These are phyloP conservation scores for Aspergillus costaricaensis DNA, from an alignment of 2,329 filamentous ascomycete species.

Conservation along the genomic window DNA sequence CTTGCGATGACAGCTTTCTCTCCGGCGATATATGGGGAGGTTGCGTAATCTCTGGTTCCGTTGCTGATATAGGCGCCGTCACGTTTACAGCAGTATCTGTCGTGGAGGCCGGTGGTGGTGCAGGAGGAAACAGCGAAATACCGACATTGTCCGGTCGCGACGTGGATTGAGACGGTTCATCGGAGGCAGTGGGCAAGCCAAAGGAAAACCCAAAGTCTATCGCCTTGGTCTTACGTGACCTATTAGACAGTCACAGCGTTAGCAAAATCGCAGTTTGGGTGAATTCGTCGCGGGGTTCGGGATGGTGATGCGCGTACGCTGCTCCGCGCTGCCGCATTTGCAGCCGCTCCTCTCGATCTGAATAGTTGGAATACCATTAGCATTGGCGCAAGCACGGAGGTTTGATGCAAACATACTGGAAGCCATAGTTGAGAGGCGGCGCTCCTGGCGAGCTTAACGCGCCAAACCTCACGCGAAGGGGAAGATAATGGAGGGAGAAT, in stretches of 20 bases:
- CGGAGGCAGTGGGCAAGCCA: conserved; percentile 31
- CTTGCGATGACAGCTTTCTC: conserved; percentile 19
- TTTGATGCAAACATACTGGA: conserved; percentile 34
- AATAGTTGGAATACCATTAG: conserved; percentile 12
- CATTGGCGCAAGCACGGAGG: not conserved
- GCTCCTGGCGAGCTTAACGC: conserved; percentile 33
- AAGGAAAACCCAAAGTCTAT: conserved; percentile 56
- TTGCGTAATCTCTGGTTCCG: conserved; percentile 11
- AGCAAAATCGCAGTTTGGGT: conserved; percentile 24
- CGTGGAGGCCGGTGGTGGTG: conserved; percentile 22
- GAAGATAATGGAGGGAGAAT: not conserved
- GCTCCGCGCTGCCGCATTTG: conserved; percentile 61
- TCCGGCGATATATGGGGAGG: conserved; percentile 16
- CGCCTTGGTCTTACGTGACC: conserved; percentile 50
- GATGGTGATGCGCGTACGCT: conserved; percentile 47
- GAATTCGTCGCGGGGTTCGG: conserved; percentile 25
- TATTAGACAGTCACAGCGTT: conserved; percentile 28
- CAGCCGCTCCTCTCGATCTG: conserved; percentile 56
- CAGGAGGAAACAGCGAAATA: conserved; percentile 20
- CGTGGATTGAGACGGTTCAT: conserved; percentile 26
- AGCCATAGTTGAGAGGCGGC: conserved; percentile 40
- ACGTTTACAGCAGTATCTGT: conserved; percentile 11
- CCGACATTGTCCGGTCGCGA: conserved; percentile 27
- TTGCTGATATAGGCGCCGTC: conserved; percentile 14
- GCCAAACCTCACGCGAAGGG: conserved; percentile 25